Conservation (phyloP, 169 alveolate species). For the Blepharisma undulans region DNA sequence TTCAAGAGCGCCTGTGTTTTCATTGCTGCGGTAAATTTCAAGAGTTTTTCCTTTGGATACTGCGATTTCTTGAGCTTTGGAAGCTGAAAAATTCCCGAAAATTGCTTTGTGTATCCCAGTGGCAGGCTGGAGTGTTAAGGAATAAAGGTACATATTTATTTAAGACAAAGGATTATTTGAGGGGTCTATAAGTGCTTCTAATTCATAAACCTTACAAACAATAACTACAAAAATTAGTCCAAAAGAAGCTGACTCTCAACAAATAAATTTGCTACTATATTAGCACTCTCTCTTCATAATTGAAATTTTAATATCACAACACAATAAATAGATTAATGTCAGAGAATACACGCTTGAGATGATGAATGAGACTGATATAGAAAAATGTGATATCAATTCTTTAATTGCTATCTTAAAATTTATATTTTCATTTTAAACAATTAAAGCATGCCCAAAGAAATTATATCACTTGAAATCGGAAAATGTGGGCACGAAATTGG, state of each 20-base stretch:
- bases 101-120: slow-evolving; percentile 96
- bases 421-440: too few relatives aligned
- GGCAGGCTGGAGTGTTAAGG: slow-evolving; percentile 94
- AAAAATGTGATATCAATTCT: too few relatives aligned
- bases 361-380: too few relatives aligned
- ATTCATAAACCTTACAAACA: too few relatives aligned
- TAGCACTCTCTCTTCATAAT: too few relatives aligned
- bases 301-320: too few relatives aligned
- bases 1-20: slow-evolving; percentile 88
- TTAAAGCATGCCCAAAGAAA: background rate
- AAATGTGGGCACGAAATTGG: background rate
- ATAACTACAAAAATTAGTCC: too few relatives aligned
- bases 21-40: slow-evolving; percentile 94
- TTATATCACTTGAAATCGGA: background rate
- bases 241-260: too few relatives aligned
- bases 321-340: too few relatives aligned
- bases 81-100: slow-evolving; percentile 97
- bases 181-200: background rate
- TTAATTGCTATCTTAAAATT: too few relatives aligned
- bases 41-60: slow-evolving; percentile 94
- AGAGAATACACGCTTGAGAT: too few relatives aligned
- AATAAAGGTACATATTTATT: slow-evolving; percentile 89
- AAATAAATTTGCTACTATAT: too few relatives aligned
- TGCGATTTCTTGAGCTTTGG: slow-evolving; percentile 96
- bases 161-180: background rate